These are phyloP conservation scores for Chytriomyces hyalinus DNA, from an alignment of 192 early-diverging fungal genomes.

Conservation along the genomic window DNA sequence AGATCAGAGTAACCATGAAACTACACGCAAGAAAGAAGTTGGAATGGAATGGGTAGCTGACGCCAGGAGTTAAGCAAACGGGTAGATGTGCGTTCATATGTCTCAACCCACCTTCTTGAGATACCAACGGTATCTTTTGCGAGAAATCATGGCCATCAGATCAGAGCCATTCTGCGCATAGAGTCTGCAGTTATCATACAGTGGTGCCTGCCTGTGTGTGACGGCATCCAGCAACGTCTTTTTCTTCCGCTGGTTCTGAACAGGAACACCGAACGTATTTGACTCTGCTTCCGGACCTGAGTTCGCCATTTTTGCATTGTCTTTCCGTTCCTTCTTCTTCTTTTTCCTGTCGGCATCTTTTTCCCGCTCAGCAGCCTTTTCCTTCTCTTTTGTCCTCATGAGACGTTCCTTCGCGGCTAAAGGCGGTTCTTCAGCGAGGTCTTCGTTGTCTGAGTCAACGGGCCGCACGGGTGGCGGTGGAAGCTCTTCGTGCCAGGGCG, in stretches of 20 bases:
- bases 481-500: conserved; percentile 17
- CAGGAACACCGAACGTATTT: neutral
- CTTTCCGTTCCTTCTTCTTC: too few relatives aligned
- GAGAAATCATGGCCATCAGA: conserved; percentile 22
- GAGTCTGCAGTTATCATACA: conserved; percentile 7
- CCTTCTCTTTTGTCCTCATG: neutral
- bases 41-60: too few relatives aligned
- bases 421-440: neutral
- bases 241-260: neutral
- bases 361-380: neutral
- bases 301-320: too few relatives aligned
- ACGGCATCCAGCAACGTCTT: conserved; percentile 25
- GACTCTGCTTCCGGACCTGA: too few relatives aligned
- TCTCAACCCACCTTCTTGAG: conserved; percentile 6
- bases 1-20: too few relatives aligned
- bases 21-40: too few relatives aligned
- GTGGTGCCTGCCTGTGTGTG: neutral
- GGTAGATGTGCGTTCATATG: too few relatives aligned
- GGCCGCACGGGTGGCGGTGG: conserved; percentile 4
- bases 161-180: neutral
- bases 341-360: too few relatives aligned
- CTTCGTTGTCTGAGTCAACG: neutral
- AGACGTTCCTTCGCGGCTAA: too few relatives aligned
- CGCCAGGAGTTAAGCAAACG: too few relatives aligned
- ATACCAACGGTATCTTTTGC: conserved; percentile 12